These are phyloP conservation scores for Alternaria brassicae DNA, from an alignment of 2,329 filamentous ascomycete species.

Conservation along the genomic window DNA sequence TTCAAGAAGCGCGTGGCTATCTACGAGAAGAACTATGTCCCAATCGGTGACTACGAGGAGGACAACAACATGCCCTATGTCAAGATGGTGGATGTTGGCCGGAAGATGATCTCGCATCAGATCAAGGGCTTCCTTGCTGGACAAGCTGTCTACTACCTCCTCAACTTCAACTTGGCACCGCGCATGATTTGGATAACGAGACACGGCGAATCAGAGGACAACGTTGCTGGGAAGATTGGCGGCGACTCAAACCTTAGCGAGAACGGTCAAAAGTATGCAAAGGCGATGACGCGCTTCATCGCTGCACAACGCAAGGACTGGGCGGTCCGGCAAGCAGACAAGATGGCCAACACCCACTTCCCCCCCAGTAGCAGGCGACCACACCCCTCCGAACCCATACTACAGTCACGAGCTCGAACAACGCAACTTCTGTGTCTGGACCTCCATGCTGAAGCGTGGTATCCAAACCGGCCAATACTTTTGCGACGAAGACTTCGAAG, in stretches of 20 bases:
- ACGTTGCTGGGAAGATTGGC: slow-evolving; percentile 85
- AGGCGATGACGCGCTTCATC: slow-evolving; percentile 82
- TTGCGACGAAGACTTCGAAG: slow-evolving; percentile 89
- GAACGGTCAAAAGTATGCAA: slow-evolving; percentile 79
- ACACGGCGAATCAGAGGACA: slow-evolving; percentile 90
- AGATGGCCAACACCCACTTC: slow-evolving; percentile 77
- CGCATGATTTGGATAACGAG: slow-evolving; percentile 98
- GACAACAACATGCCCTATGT: slow-evolving; percentile 91
- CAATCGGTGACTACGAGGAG: slow-evolving; percentile 90
- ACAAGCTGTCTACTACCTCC: slow-evolving; percentile 91
- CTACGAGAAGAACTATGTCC: slow-evolving; percentile 93
- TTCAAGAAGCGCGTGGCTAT: slow-evolving; percentile 92
- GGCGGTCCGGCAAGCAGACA: slow-evolving; percentile 82
- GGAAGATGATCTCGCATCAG: slow-evolving; percentile 90
- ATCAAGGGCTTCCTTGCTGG: slow-evolving; percentile 90
- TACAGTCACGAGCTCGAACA: slow-evolving; percentile 61
- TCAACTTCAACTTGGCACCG: slow-evolving; percentile 95
- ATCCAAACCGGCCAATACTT: slow-evolving; percentile 89
- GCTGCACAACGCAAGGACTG: slow-evolving; percentile 80
- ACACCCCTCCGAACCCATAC: slow-evolving; percentile 93
- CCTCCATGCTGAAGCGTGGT: slow-evolving; percentile 91
- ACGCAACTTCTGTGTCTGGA: slow-evolving; percentile 98
- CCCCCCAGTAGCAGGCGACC: slow-evolving; percentile 92
- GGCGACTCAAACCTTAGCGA: slow-evolving; percentile 86
- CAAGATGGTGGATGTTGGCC: slow-evolving; percentile 95